phyloP scores from a whole-genome alignment of 306 rosid genomes.

The Vigna reflexopilosa region DNA sequence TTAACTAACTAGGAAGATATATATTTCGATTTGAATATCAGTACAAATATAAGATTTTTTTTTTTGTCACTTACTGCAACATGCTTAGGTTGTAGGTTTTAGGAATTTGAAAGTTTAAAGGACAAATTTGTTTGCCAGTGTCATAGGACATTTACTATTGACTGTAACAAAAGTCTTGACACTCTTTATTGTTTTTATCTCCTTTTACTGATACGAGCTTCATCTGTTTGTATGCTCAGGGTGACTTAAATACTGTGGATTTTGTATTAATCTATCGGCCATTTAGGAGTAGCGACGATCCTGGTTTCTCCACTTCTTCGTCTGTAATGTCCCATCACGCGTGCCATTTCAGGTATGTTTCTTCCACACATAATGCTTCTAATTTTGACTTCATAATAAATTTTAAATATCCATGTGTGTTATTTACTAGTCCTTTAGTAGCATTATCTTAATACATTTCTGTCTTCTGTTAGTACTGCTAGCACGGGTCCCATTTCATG shows the following conservation, averaged over 20 bases:
- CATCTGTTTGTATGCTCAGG: conserved; percentile 54
- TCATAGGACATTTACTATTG: conserved; percentile 29
- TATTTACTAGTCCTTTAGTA: conserved; percentile 18
- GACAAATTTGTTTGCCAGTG: conserved; percentile 1
- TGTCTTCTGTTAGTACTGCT: conserved; percentile 59
- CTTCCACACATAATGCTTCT: conserved; percentile 34
- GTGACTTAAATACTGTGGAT: conserved; percentile 72
- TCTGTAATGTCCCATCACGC: conserved; percentile 77
- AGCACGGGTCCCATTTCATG: conserved; percentile 86
- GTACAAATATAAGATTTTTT: background rate
- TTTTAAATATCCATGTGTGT: conserved; percentile 22
- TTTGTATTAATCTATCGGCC: conserved; percentile 79
- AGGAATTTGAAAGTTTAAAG: conserved; percentile 6
- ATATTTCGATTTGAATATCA: background rate
- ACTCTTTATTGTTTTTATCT: conserved; percentile 23
- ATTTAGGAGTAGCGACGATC: conserved; percentile 50
- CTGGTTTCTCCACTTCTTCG: conserved; percentile 59
- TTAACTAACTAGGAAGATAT: conserved; percentile 7
- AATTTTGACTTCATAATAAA: conserved; percentile 28
- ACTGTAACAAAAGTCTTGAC: conserved; percentile 11
- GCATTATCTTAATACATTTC: conserved; percentile 9
- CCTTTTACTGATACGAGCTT: conserved; percentile 30
- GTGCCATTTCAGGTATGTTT: conserved; percentile 86
- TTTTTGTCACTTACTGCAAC: background rate
- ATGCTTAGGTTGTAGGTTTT: background rate